A percentile compares a stretch with the other conserved stretches of the same genome.
Conservation (phyloP, 192 early-diverging fungal genomes). For the Chytriomyces confervae region DNA sequence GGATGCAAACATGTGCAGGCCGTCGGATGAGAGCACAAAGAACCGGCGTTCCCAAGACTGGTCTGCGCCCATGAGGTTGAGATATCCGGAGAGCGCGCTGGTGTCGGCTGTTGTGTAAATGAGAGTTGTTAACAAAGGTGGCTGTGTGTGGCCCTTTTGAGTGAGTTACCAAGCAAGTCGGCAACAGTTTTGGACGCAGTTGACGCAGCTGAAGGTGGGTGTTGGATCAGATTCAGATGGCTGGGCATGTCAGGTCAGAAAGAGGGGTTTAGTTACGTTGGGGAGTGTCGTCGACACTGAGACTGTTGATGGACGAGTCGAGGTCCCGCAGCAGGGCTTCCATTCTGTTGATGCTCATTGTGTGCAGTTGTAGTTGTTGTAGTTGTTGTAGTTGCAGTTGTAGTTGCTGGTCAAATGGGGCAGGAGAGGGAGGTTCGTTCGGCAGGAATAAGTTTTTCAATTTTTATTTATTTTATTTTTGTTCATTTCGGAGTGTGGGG, state of each 20-base stretch:
- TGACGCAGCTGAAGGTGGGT: too few relatives aligned
- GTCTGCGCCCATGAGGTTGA: not conserved
- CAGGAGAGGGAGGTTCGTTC: too few relatives aligned
- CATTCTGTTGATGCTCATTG: not conserved
- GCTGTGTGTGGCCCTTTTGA: too few relatives aligned
- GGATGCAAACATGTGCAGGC: conserved; percentile 4
- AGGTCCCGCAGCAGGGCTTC: conserved; percentile 9
- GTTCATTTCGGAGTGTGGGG: not conserved
- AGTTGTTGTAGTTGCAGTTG: too few relatives aligned
- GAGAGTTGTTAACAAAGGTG: not conserved
- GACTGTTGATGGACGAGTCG: not conserved
- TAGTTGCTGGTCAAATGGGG: too few relatives aligned
- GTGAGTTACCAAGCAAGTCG: not conserved
- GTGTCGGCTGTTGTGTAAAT: not conserved
- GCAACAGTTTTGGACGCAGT: not conserved
- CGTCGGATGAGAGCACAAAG: conserved; percentile 11
- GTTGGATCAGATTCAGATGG: too few relatives aligned
- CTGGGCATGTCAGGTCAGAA: not conserved
- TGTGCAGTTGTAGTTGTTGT: too few relatives aligned
- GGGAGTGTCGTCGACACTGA: not conserved
- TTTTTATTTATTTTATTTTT: not conserved
- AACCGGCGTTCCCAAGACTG: not conserved
- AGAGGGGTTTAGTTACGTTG: not conserved
- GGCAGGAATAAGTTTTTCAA: too few relatives aligned
- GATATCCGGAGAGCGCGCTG: not conserved